Evolutionary conservation across 2,329 filamentous ascomycete genomes (phyloP), one percentile per base, ranked within the genome.

Genomic region (Sporothrix protearum): DNA sequence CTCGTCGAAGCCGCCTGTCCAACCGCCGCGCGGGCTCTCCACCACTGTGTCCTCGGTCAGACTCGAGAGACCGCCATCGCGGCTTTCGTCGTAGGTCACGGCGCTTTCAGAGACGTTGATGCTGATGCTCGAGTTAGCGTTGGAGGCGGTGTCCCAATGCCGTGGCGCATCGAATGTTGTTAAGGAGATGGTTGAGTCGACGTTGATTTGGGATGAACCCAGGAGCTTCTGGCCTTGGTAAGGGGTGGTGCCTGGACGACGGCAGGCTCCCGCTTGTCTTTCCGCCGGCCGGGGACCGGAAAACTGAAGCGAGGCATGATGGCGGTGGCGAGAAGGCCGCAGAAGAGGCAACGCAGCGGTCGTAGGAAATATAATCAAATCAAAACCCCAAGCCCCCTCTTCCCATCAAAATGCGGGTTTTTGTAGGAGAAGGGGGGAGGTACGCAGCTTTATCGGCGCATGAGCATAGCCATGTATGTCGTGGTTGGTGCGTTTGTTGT

Each of bases 211-310:
- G 33, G 81, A 80, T 4, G 82, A 82, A 30, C 85, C 85, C 51
- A 87, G 77, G 19, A 87, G 81, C 75, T 82, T 84, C 74, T 86
- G 84, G 83, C 85, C 76, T 87, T 87, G 72, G 83, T 85, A 75
- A 84, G 79, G 2, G 82, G 80, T 47, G 79, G 79, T n/a, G 79
- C 76, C 9, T 78, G 75, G 19, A 76, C 76, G 39, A 76, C 76
- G 33, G 76, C 76, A 47, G 75, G 77, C 10, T 79, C 67, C 47
- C 79, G 79, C 76, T 84, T 86, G 72, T 80, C 42, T 14, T 47
- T 77, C 72, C 79, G 83, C 73, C 84, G 83, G 69, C 84, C 81
- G 69, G 84, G 81, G 19, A 86, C 77, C 39, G 84, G 81, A 68
- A 86, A 86, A 51, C 79, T 82, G 75, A 87, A 86, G 72, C 83